Evolutionary conservation across 2,329 filamentous ascomycete genomes (phyloP).

Genomic region (Arthrinium puccinioides): DNA sequence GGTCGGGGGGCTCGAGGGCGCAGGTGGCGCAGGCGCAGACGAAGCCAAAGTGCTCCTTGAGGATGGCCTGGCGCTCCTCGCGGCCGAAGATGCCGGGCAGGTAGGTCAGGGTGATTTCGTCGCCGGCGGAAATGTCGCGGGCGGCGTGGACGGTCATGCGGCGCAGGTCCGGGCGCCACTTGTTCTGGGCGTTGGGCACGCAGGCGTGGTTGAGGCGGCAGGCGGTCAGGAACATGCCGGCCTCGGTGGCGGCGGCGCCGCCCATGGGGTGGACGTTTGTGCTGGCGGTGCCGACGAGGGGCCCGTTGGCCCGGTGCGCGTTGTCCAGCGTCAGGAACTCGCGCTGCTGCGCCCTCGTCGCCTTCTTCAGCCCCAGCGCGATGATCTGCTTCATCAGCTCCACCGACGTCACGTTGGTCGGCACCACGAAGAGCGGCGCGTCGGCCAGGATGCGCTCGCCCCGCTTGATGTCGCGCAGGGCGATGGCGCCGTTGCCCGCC

Average conservation of each 20-base stretch:
- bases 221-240: conserved; percentile 12
- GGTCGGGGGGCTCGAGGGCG: conserved; percentile 2
- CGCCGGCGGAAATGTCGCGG: conserved; percentile 12
- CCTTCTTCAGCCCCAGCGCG: conserved; percentile 7
- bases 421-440: conserved; percentile 11
- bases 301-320: conserved; percentile 9
- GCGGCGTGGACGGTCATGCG: conserved; percentile 15
- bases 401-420: conserved; percentile 10
- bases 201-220: conserved; percentile 18
- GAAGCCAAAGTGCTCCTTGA: conserved; percentile 13
- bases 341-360: conserved; percentile 4
- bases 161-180: conserved; percentile 9
- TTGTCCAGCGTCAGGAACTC: conserved; percentile 1
- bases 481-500: conserved; percentile 17
- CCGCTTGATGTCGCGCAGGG: conserved; percentile 11
- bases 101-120: conserved; percentile 15
- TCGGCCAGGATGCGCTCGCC: conserved; percentile 19
- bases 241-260: conserved; percentile 5
- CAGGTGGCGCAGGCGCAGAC: conserved; percentile 13
- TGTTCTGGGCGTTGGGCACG: conserved; percentile 17
- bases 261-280: conserved; percentile 14
- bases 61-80: conserved; percentile 6
- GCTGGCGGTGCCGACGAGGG: conserved; percentile 12
- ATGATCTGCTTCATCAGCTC: conserved; percentile 10
- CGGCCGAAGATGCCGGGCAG: conserved; percentile 8